Conservation (phyloP, 2,329 filamentous ascomycete genomes). For the Thermochaetoides dissita region DNA sequence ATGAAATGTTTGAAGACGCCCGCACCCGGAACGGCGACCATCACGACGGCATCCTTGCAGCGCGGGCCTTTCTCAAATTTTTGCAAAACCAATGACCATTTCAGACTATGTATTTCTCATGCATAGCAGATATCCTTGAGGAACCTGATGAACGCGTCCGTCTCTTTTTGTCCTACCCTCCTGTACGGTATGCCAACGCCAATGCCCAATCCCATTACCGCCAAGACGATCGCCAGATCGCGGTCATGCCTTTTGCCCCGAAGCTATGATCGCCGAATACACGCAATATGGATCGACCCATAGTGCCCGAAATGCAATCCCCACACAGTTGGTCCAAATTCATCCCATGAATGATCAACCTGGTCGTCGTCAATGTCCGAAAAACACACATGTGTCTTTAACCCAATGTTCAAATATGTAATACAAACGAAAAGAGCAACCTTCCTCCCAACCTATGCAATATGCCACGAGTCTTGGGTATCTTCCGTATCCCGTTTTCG, state of each 20-base stretch:
- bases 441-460: neutral
- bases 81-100: slow-evolving; percentile 35
- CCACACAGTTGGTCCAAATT: too few species aligned
- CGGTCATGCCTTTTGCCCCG: neutral
- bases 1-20: slow-evolving; percentile 55
- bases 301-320: too few species aligned
- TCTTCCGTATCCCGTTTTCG: too few species aligned
- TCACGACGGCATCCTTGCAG: slow-evolving; percentile 71
- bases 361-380: neutral
- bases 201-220: neutral
- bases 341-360: too few species aligned
- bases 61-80: slow-evolving; percentile 63
- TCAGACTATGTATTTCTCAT: too few species aligned
- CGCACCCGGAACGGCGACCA: slow-evolving; percentile 48
- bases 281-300: too few species aligned
- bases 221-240: slow-evolving; percentile 3
- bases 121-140: too few species aligned
- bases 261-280: neutral
- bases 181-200: neutral
- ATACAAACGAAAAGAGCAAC: slow-evolving; percentile 1
- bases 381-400: slow-evolving; percentile 6
- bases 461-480: too few species aligned
- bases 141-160: too few species aligned
- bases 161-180: too few species aligned
- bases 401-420: slow-evolving; percentile 1